Percentiles rank a stretch among this genome's conserved stretches.
phyloP scores from a whole-genome alignment of 208 protist genomes.

The Angomonas deanei region DNA sequence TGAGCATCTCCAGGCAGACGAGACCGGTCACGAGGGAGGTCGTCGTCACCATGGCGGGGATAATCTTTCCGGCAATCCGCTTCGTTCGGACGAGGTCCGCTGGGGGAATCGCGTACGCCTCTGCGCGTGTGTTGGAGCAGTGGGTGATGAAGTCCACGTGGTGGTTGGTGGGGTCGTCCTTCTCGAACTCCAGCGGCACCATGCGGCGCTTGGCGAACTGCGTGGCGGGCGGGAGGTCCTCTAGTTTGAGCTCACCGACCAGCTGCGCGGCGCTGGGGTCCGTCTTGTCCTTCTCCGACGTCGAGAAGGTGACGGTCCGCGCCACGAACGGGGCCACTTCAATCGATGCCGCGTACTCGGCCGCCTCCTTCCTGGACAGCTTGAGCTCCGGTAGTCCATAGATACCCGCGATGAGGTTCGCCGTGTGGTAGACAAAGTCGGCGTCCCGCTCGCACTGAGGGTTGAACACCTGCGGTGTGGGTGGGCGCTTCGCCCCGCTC shows the following conservation, averaged over 20 bases:
- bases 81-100: slow-evolving; percentile 79
- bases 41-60: slow-evolving; percentile 99
- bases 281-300: slow-evolving; percentile 64
- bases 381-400: slow-evolving; percentile 46
- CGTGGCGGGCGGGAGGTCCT: slow-evolving; percentile 35
- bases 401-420: slow-evolving; percentile 56
- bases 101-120: slow-evolving; percentile 88
- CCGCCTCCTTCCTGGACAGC: slow-evolving; percentile 38
- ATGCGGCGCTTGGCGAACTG: slow-evolving; percentile 45
- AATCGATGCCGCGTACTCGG: slow-evolving; percentile 31
- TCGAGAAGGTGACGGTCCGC: slow-evolving; percentile 60
- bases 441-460: slow-evolving; percentile 35
- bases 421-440: slow-evolving; percentile 81
- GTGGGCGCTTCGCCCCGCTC: slow-evolving; percentile 88
- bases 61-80: slow-evolving; percentile 98
- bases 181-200: slow-evolving; percentile 87
- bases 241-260: slow-evolving; percentile 30
- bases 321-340: slow-evolving; percentile 56
- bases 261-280: slow-evolving; percentile 18
- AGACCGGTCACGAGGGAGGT: slow-evolving; percentile 98
- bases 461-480: slow-evolving; percentile 72
- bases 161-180: slow-evolving; percentile 91
- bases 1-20: slow-evolving; percentile 96
- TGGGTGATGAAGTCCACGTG: slow-evolving; percentile 93
- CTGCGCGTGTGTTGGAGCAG: slow-evolving; percentile 90